Percentiles rank a stretch among this genome's conserved stretches.
Conservation (phyloP, 1,139 yeast species). For the Kodamaea anthophila region DNA sequence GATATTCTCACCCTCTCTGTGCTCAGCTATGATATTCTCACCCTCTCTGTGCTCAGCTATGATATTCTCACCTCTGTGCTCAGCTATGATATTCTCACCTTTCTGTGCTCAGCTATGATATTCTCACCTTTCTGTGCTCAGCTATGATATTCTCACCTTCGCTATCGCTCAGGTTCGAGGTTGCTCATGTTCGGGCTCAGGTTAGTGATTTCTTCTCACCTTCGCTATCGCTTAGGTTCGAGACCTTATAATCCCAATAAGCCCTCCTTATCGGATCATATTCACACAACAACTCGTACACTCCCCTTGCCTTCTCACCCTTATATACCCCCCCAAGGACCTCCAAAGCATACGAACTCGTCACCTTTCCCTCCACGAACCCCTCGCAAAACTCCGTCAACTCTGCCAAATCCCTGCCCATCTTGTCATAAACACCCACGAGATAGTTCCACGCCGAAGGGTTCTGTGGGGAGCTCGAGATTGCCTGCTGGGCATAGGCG, state of each 20-base stretch:
- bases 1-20: too few relatives aligned
- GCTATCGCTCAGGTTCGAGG: too few relatives aligned
- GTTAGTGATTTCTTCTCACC: too few relatives aligned
- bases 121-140: too few relatives aligned
- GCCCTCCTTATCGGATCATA: conserved; percentile 65
- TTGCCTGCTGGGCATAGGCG: conserved; percentile 39
- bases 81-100: too few relatives aligned
- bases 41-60: too few relatives aligned
- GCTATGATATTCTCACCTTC: too few relatives aligned
- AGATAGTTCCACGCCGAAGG: conserved; percentile 87
- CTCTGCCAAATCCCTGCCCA: conserved; percentile 18
- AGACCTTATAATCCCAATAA: conserved; percentile 55
- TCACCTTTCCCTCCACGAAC: conserved; percentile 19
- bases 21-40: too few relatives aligned
- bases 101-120: too few relatives aligned
- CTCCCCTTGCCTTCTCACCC: conserved; percentile 27
- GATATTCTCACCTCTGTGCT: too few relatives aligned
- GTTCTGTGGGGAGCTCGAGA: conserved; percentile 67
- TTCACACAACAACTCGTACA: conserved; percentile 43
- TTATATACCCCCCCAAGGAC: conserved; percentile 47
- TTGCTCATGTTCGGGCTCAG: too few relatives aligned
- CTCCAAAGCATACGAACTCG: conserved; percentile 65
- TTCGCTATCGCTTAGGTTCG: too few relatives aligned
- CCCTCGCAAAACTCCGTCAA: conserved; percentile 44
- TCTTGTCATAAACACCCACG: conserved; percentile 47